Percentiles rank a stretch among this genome's conserved stretches.
phyloP scores from a whole-genome alignment of 805 yeast genomes.

The Metschnikowia aberdeeniae region DNA sequence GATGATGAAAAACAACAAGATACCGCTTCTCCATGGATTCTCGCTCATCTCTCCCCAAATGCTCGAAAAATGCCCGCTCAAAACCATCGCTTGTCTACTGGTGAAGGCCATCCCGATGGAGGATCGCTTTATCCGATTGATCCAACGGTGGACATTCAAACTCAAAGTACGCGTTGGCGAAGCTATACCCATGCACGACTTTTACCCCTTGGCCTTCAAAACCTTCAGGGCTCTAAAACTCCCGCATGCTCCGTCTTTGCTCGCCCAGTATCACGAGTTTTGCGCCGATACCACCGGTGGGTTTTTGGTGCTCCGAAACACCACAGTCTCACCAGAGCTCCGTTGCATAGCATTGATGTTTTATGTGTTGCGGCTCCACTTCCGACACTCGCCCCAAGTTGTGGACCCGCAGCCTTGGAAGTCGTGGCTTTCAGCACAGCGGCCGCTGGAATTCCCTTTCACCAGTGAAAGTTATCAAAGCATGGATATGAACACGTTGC shows the following conservation, averaged over 20 bases:
- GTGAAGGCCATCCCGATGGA: slow-evolving; percentile 38
- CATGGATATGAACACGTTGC: slow-evolving; percentile 26
- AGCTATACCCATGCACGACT: slow-evolving; percentile 21
- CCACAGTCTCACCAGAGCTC: slow-evolving; percentile 31
- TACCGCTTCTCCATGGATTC: slow-evolving; percentile 47
- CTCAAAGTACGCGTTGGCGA: slow-evolving; percentile 6
- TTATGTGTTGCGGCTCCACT: slow-evolving; percentile 30
- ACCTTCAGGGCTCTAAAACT: slow-evolving; percentile 41
- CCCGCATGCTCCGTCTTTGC: slow-evolving; percentile 47
- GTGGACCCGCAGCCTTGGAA: slow-evolving; percentile 20
- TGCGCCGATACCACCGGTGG: slow-evolving; percentile 11
- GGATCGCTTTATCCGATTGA: slow-evolving; percentile 30
- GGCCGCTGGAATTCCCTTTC: slow-evolving; percentile 7
- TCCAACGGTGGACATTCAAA: slow-evolving; percentile 9
- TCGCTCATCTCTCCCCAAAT: slow-evolving; percentile 37
- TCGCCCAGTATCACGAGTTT: slow-evolving; percentile 28
- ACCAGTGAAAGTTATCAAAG: slow-evolving; percentile 9
- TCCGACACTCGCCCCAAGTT: slow-evolving; percentile 6
- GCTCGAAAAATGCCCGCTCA: slow-evolving; percentile 25
- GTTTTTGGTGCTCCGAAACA: slow-evolving; percentile 4
- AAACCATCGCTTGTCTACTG: slow-evolving; percentile 34
- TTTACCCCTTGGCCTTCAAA: slow-evolving; percentile 38
- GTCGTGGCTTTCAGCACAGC: slow-evolving; percentile 15
- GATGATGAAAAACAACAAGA: slow-evolving; percentile 37
- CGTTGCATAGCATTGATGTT: slow-evolving; percentile 29